Percentiles rank a stretch among this genome's conserved stretches.
phyloP scores from a whole-genome alignment of 768 basidiomycete species.

The Leccinum barrowsii region DNA sequence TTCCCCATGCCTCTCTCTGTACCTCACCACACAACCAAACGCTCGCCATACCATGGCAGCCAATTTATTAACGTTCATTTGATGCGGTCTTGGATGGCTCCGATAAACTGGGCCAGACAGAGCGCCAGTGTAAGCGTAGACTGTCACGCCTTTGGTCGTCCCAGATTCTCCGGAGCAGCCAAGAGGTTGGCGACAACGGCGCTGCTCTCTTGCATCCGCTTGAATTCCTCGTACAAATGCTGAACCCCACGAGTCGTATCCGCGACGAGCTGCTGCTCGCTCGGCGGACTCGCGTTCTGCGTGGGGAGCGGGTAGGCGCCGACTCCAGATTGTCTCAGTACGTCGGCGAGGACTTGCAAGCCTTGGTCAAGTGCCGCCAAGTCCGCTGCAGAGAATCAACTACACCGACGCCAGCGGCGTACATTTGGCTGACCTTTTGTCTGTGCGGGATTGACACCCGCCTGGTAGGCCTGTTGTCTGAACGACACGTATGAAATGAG shows the following conservation, averaged over 20 bases:
- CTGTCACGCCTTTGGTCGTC: slow-evolving; percentile 15
- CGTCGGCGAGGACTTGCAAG: slow-evolving; percentile 42
- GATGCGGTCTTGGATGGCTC: not conserved
- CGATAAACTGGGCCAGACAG: not conserved
- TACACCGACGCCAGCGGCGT: not conserved
- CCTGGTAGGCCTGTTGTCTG: slow-evolving; percentile 62
- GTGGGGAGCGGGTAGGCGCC: slow-evolving; percentile 59
- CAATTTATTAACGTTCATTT: not conserved
- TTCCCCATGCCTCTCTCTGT: no score
- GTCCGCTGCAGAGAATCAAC: slow-evolving; percentile 34
- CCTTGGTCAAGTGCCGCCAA: slow-evolving; percentile 50
- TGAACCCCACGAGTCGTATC: slow-evolving; percentile 43
- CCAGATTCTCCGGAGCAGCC: slow-evolving; percentile 64
- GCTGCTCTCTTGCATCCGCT: slow-evolving; percentile 35
- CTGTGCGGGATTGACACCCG: slow-evolving; percentile 47
- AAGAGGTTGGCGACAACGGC: slow-evolving; percentile 43
- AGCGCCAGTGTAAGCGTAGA: not conserved
- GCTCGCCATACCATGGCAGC: not conserved
- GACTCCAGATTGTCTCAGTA: slow-evolving; percentile 56
- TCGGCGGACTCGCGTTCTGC: slow-evolving; percentile 28
- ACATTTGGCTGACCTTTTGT: slow-evolving; percentile 44
- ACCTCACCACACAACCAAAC: not conserved
- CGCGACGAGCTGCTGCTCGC: slow-evolving; percentile 45
- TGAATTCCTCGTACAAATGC: slow-evolving; percentile 46
- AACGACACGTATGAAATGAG: slow-evolving; percentile 17